Base-by-base conservation (phyloP, 345 rosid genomes). In the Nephelium lappaceum region DNA sequence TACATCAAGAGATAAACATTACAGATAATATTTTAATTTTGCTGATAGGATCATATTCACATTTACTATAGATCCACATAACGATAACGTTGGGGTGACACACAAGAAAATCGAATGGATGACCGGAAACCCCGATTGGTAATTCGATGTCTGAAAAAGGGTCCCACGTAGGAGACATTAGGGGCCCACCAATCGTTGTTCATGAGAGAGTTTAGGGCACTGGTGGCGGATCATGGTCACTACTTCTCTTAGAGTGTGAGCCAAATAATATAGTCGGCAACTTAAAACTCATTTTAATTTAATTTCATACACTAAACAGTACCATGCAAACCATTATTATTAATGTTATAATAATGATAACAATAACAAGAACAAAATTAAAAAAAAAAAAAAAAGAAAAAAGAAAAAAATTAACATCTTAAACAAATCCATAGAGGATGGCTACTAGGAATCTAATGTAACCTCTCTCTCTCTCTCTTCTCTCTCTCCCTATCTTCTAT, bases 201-300 rank as follows among this genome's bases (percentile, higher is more conserved):
- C 8, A 49, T 70, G 24, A 24, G 38, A 18, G 63, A 42, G 62
- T 53, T 74, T 16, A 73, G 49, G 1, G 57, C 38, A 15, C 2
- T 43, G 82, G 78, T 63, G 72, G 81, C 72, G 58, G 77, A 83
- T 67, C 84, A 23, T n/a, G 69, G 72, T 57, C 67, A 31, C 79
- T 23, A 55, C 41, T 41, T 69, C 57, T 67, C 58, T 53, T 53
- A 16, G 58, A 60, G 76, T 79, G 87, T 78, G 81, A 53, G 73
- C 78, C 87, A 81, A 81, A 68, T 79, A 69, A 81, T 81, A 61
- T 25, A 71, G 68, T 65, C 61, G 76, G 71, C 38, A n/a, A 45
- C 75, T 68, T 39, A 67, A 55, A 53, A 14, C 18, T 4, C 18
- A 51, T 11, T 6, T 21, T 27, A 7, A 69, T 19, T 65, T 5